A percentile compares a stretch with the other conserved stretches of the same genome.
Evolutionary conservation across 1,284 basidiomycete genomes (phyloP).

Genomic region (Pascua guehoae): DNA sequence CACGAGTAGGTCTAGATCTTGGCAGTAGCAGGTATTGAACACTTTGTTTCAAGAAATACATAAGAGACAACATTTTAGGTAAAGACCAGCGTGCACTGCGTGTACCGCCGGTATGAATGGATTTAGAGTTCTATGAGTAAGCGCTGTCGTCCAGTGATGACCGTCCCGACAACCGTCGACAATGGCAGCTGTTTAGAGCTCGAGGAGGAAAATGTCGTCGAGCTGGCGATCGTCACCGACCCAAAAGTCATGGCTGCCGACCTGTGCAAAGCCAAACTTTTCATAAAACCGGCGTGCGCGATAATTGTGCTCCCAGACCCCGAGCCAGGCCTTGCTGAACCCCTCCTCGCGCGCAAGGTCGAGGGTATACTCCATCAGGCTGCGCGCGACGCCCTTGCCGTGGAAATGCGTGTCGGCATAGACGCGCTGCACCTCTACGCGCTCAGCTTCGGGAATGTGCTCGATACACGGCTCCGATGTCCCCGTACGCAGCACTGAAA

Average conservation of each 20-base stretch:
- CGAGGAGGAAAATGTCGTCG: constrained; percentile 10
- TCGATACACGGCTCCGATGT: constrained; percentile 10
- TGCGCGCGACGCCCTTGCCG: constrained; percentile 25
- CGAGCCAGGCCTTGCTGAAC: constrained; percentile 29
- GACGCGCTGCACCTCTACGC: constrained; percentile 14
- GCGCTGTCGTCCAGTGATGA: too few species aligned
- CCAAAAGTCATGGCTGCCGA: constrained; percentile 20
- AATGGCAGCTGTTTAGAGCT: constrained; percentile 6
- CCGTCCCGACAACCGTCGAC: too few species aligned
- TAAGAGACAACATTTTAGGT: too few species aligned
- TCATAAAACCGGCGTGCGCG: constrained; percentile 29
- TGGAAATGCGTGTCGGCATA: constrained; percentile 22
- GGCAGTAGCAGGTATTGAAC: too few species aligned
- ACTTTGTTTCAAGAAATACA: too few species aligned
- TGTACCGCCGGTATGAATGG: too few species aligned
- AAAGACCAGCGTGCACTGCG: too few species aligned
- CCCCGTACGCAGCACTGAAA: constrained; percentile 4
- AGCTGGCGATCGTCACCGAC: constrained; percentile 13
- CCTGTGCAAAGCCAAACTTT: constrained; percentile 24
- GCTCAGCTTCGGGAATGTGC: constrained; percentile 3
- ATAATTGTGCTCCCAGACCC: constrained; percentile 33
- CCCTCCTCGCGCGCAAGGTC: constrained; percentile 18
- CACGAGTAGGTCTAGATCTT: too few species aligned
- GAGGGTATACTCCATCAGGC: constrained; percentile 20
- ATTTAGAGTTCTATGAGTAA: too few species aligned